Conservation (phyloP, 176 grass and related monocot genomes). For the Zea mays region DNA sequence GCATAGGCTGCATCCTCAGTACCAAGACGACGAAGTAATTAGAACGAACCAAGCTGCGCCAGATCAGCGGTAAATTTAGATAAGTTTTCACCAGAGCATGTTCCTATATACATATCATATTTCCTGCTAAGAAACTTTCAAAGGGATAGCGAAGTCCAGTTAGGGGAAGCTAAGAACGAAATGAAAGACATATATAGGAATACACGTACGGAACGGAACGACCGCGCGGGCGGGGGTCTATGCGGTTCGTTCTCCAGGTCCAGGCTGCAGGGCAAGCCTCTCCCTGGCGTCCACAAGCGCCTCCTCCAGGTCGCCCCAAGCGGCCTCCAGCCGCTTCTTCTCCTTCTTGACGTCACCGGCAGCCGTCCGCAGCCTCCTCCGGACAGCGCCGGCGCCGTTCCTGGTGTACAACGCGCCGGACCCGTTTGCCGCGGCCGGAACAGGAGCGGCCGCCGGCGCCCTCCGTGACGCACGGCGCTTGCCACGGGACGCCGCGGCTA, state of each 20-base stretch:
- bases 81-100: too few relatives aligned
- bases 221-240: background rate
- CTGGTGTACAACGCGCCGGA: background rate
- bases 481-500: conserved; percentile 22
- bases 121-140: too few relatives aligned
- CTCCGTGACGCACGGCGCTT: background rate
- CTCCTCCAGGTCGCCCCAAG: background rate
- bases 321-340: background rate
- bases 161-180: background rate
- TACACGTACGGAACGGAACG: background rate
- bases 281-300: conserved; percentile 11
- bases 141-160: background rate
- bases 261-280: background rate
- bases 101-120: too few relatives aligned
- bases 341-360: background rate
- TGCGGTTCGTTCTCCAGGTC: background rate
- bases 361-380: background rate
- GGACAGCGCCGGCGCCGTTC: background rate
- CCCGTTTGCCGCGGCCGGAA: too few relatives aligned
- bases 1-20: too few relatives aligned
- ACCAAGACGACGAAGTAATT: too few relatives aligned
- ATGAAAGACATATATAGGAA: background rate
- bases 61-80: too few relatives aligned
- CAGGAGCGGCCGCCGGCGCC: background rate
- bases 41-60: too few relatives aligned